Conservation (phyloP, 2,329 filamentous ascomycete genomes). For the Pseudogymnoascus sp. region DNA sequence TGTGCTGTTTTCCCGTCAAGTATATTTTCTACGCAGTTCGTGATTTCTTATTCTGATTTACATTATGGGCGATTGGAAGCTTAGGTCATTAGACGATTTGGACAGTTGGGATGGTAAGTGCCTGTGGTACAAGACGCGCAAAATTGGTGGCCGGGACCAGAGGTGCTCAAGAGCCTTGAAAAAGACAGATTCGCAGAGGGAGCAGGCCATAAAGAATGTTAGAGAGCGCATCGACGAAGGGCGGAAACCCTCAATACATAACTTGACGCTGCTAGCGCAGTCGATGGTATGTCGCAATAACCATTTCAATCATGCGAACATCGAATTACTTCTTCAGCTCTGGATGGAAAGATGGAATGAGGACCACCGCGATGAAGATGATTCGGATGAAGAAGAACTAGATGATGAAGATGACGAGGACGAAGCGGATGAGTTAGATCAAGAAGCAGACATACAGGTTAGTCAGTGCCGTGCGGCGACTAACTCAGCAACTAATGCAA, state of each 20-base stretch:
- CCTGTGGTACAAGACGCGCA: not conserved
- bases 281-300: not conserved
- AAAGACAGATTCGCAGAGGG: not conserved
- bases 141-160: not conserved
- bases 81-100: not conserved
- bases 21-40: not conserved
- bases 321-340: not conserved
- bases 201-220: not conserved
- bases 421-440: not conserved
- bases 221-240: not conserved
- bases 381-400: not conserved
- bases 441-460: not conserved
- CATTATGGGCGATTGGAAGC: not conserved
- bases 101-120: not conserved
- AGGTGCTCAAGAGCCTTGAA: not conserved
- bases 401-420: not conserved
- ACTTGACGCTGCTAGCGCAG: not conserved
- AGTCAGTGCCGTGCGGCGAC: not conserved
- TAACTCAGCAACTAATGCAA: not conserved
- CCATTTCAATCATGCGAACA: not conserved
- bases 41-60: not conserved
- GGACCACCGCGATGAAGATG: not conserved
- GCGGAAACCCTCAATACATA: not conserved
- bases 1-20: not conserved
- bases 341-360: not conserved